These are phyloP conservation scores for Sclerotinia nivalis DNA, from an alignment of 2,329 filamentous ascomycete species.

Conservation along the genomic window DNA sequence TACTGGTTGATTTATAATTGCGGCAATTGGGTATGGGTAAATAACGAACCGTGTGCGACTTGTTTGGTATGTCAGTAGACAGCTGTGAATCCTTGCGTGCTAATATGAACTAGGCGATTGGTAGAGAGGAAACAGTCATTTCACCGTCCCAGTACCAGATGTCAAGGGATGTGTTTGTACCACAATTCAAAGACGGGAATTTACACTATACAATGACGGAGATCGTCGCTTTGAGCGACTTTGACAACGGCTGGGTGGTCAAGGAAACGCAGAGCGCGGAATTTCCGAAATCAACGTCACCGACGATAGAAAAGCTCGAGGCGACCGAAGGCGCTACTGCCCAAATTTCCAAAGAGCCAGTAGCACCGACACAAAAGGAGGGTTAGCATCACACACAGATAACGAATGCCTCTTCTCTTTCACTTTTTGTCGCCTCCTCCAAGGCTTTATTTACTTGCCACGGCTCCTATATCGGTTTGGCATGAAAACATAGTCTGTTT, in stretches of 20 bases:
- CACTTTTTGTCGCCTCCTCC: not conserved
- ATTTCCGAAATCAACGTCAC: conserved; percentile 33
- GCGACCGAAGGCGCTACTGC: conserved; percentile 29
- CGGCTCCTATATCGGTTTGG: not conserved
- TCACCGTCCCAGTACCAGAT: conserved; percentile 28
- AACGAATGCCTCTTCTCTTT: not conserved
- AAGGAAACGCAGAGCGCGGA: conserved; percentile 31
- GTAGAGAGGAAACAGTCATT: conserved; percentile 44
- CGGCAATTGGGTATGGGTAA: conserved; percentile 56
- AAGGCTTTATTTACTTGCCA: not conserved
- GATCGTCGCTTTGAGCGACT: conserved; percentile 43
- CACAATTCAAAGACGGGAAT: conserved; percentile 48
- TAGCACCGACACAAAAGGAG: not conserved
- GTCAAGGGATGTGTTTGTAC: conserved; percentile 49
- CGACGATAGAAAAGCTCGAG: conserved; percentile 28
- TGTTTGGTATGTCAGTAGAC: conserved; percentile 49
- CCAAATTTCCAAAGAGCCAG: not conserved
- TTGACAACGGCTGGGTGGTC: conserved; percentile 38
- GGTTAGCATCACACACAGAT: not conserved
- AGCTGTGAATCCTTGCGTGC: conserved; percentile 12
- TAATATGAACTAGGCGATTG: conserved; percentile 47
- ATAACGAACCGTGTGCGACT: conserved; percentile 51
- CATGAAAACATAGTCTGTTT: not conserved
- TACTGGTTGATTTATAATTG: conserved; percentile 55
- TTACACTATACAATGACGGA: conserved; percentile 53